These are phyloP conservation scores for Parasarocladium wereldwijsianum DNA, from an alignment of 2,329 filamentous ascomycete genomes.

Conservation along the genomic window DNA sequence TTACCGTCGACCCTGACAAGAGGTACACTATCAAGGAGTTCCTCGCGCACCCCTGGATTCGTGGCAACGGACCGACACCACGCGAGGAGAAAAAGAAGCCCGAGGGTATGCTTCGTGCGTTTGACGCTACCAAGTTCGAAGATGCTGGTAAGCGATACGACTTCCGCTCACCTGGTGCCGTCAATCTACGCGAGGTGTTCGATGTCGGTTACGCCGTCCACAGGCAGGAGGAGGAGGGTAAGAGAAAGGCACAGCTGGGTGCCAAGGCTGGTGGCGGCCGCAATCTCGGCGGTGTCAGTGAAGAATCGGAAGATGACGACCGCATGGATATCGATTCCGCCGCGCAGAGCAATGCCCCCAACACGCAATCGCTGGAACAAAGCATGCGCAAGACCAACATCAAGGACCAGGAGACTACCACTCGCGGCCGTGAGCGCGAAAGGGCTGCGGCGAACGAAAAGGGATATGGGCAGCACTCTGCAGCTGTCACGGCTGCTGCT, in stretches of 20 bases:
- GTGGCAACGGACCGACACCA: slow-evolving; percentile 42
- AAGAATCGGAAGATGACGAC: slow-evolving; percentile 48
- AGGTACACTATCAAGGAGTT: slow-evolving; percentile 90
- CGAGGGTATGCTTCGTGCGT: slow-evolving; percentile 29
- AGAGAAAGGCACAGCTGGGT: slow-evolving; percentile 73
- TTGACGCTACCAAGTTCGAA: slow-evolving; percentile 38
- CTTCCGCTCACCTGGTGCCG: slow-evolving; percentile 86
- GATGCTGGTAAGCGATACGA: slow-evolving; percentile 60
- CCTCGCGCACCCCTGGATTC: slow-evolving; percentile 88
- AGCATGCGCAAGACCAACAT: slow-evolving; percentile 77
- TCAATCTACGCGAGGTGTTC: slow-evolving; percentile 94
- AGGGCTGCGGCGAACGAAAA: slow-evolving; percentile 24
- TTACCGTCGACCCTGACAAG: slow-evolving; percentile 91
- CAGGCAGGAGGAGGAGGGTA: slow-evolving; percentile 88
- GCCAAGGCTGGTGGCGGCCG: slow-evolving; percentile 50
- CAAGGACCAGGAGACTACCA: slow-evolving; percentile 26
- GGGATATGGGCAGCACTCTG: slow-evolving; percentile 82
- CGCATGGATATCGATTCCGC: slow-evolving; percentile 50
- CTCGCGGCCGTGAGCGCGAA: slow-evolving; percentile 19
- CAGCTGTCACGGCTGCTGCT: slow-evolving; percentile 69
- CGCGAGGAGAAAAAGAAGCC: slow-evolving; percentile 44
- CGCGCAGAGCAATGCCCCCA: slow-evolving; percentile 33
- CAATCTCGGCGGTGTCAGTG: slow-evolving; percentile 49
- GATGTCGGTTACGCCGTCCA: slow-evolving; percentile 98
- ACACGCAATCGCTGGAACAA: slow-evolving; percentile 65